Evolutionary conservation across 2,329 filamentous ascomycete species (phyloP), one percentile per base, ranked within the genome.

Genomic region (Colletotrichum magnum): DNA sequence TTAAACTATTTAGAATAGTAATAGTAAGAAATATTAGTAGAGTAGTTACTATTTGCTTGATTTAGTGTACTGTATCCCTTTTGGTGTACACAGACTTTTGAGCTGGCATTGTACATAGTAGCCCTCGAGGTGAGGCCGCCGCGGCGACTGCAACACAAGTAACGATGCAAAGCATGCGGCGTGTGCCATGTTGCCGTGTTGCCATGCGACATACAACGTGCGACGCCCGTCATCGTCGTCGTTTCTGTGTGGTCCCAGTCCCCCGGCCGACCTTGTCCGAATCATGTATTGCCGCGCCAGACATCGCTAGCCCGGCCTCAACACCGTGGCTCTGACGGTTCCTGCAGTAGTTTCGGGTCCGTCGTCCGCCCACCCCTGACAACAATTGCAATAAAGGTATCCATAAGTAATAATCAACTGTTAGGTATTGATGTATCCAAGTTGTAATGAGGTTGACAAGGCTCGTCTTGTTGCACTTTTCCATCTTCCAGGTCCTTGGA

Each of bases 371-470:
- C 36, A 36, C 15, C 47, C 54, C 28, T 36, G 13, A 12, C 41
- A n/a, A 15, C 16, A 54, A 4, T 28, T 60, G 50, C 28, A 67
- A 64, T 45, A 70, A 4, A 24, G 21, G 21, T 24, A 24, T 24
- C 21, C 21, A 4, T 24, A 24, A 24, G 21, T 24, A 24, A 24
- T 68, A 70, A 70, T 70, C 32, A 56, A 36, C 45, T 69, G 58
- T 68, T 70, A 70, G 64, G 68, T 70, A 69, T 70, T 70, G 68
- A 68, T 70, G 58, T 70, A 70, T 48, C 54, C 68, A 64, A 64
- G 58, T 36, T 36, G 32, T 62, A 41, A 68, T 70, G 64, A 58
- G 64, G 53, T 54, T 54, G 32, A 70, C 58, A 50, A 68, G 52
- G 58, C 58, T 70, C 64, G 58, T 68, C 57, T 56, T 48, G 39